Base-by-base conservation (phyloP, 441 rosid species). In the Aleurites moluccanus region DNA sequence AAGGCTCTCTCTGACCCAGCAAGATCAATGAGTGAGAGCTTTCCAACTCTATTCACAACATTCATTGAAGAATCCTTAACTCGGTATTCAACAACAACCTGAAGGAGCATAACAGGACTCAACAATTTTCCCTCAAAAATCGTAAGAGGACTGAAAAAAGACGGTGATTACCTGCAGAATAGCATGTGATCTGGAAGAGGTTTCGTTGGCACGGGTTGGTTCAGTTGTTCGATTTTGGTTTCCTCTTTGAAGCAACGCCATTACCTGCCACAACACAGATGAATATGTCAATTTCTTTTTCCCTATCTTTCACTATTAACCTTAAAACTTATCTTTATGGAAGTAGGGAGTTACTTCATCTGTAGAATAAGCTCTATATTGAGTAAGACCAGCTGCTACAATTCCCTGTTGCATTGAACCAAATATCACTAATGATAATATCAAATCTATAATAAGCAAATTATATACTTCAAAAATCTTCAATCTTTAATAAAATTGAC, bases 1-100 rank as follows among this genome's bases (percentile, higher is more conserved):
- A 92, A 77, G 9, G 97, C 97, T 86, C 98, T 90, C 84, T 94
- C 98, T 33, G 98, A 94, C 20, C 98, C 98, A 27, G 98, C 98
- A 75, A 94, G 98, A 85, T 92, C 98, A 15, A 92, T 90, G 53
- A 94, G 88, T 35, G 98, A 94, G 69, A 94, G 91, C 87, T 94
- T 94, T 52, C 97, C 98, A 2, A 88, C 83, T 77, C 85, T 83
- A 75, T 83, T 83, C 56, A 91, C 70, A 60, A 90, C 73, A 78
- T 90, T 91, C 95, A 84, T 87, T 68, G 87, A 78, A 42, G 88
- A 88, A 85, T 91, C 94, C 82, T 68, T 88, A 64, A 89, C 86
- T 75, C 79, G 85, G 75, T 88, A 91, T 83, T 94, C 97, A 73
- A 94, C 88, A 69, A 85, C 83, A 45, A 94, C 98, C 97, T 94